phyloP scores from a whole-genome alignment of 2,329 filamentous ascomycete genomes.

The Venturia asperata region DNA sequence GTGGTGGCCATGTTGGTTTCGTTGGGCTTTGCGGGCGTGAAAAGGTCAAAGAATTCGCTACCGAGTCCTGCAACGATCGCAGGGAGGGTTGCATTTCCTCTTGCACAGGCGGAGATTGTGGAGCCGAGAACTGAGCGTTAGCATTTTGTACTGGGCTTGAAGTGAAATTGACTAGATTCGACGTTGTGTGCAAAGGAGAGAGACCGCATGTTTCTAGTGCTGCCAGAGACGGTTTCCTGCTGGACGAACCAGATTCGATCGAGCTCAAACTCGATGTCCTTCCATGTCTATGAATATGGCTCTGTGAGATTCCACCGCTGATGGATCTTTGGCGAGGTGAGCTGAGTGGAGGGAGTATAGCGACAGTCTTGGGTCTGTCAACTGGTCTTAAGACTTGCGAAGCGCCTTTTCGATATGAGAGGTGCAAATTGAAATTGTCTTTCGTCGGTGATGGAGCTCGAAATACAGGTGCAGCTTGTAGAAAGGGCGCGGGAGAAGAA shows the following conservation, averaged over 20 bases:
- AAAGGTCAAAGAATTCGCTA: conserved; percentile 13
- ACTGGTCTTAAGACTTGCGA: conserved; percentile 15
- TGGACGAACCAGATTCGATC: conserved; percentile 14
- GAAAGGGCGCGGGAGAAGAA: conserved; percentile 5
- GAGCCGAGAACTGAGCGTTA: conserved; percentile 2
- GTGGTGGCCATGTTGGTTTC: conserved; percentile 41
- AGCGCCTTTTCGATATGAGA: conserved; percentile 18
- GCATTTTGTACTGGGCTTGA: neutral
- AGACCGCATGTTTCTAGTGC: conserved; percentile 13
- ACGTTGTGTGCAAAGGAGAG: neutral
- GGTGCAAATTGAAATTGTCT: conserved; percentile 13
- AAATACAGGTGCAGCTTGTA: conserved; percentile 13
- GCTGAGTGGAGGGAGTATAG: conserved; percentile 15
- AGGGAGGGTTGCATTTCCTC: neutral
- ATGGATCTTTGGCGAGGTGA: neutral
- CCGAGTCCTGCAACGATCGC: conserved; percentile 1
- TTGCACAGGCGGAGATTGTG: conserved; percentile 4
- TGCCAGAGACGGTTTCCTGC: conserved; percentile 13
- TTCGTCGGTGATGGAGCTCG: conserved; percentile 14
- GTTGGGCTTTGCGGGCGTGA: conserved; percentile 49
- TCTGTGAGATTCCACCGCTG: neutral
- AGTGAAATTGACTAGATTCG: conserved; percentile 1
- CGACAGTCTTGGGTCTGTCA: conserved; percentile 13
- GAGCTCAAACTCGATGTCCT: conserved; percentile 18
- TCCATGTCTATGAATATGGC: neutral